Percentiles rank a stretch among this genome's conserved stretches.
Evolutionary conservation across 108 stramenopile species (phyloP).

Genomic region (Discostella pseudostelligera): DNA sequence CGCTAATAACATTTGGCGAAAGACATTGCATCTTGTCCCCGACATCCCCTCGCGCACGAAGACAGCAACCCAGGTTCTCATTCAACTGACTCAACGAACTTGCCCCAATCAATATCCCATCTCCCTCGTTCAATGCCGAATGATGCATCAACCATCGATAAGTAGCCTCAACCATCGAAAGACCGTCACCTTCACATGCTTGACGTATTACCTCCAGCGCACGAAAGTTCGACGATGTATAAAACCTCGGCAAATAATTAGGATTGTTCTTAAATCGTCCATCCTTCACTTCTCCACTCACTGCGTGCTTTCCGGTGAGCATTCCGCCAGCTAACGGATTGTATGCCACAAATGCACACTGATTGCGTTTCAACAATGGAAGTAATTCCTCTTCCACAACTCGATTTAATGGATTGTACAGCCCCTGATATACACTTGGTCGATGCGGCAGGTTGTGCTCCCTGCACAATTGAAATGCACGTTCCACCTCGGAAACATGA

Average conservation of each 20-base stretch:
- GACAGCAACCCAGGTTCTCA: conserved; percentile 68
- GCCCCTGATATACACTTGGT: conserved; percentile 91
- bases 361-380: conserved; percentile 69
- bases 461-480: conserved; percentile 73
- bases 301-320: conserved; percentile 76
- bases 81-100: conserved; percentile 76
- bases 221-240: conserved; percentile 73
- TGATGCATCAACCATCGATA: conserved; percentile 89
- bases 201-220: conserved; percentile 66
- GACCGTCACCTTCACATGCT: conserved; percentile 56
- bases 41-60: conserved; percentile 24
- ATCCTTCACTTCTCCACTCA: conserved; percentile 34
- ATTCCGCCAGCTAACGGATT: conserved; percentile 93
- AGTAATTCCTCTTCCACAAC: conserved; percentile 83
- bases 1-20: conserved; percentile 46
- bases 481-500: conserved; percentile 74
- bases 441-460: conserved; percentile 61
- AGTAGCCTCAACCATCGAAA: conserved; percentile 83
- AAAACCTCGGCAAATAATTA: conserved; percentile 87
- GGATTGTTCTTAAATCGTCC: conserved; percentile 86
- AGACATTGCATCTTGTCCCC: conserved; percentile 5
- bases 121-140: conserved; percentile 61
- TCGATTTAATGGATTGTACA: conserved; percentile 95
- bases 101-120: conserved; percentile 86
- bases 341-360: conserved; percentile 90